phyloP scores from a whole-genome alignment of 306 rosid species.

The Luffa acutangula region DNA sequence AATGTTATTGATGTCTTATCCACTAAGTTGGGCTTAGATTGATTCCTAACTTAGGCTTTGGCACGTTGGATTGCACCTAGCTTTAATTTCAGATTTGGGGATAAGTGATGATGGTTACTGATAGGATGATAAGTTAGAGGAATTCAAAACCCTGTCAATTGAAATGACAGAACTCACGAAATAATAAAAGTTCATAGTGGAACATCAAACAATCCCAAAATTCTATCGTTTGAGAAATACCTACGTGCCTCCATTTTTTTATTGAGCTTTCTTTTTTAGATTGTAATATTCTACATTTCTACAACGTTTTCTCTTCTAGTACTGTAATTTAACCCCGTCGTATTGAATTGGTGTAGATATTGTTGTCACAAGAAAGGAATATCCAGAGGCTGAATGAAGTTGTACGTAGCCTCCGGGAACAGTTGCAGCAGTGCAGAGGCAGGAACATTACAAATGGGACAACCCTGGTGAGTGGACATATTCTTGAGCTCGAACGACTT shows the following conservation, averaged over 20 bases:
- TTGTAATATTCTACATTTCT: not conserved
- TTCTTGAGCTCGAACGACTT: constrained; percentile 48
- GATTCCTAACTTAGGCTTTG: not conserved
- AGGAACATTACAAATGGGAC: constrained; percentile 37
- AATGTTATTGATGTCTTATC: too few relatives aligned
- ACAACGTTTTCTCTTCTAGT: not conserved
- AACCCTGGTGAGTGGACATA: constrained; percentile 32
- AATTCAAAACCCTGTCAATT: not conserved
- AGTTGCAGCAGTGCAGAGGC: constrained; percentile 51
- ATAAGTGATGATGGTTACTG: not conserved
- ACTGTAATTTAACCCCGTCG: not conserved
- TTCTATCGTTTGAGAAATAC: not conserved
- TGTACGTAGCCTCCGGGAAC: constrained; percentile 56
- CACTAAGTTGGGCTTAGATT: too few relatives aligned
- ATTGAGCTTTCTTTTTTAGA: not conserved
- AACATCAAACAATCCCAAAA: not conserved
- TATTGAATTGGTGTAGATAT: constrained; percentile 32
- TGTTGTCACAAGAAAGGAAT: constrained; percentile 64
- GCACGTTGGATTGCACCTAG: not conserved
- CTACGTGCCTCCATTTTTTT: not conserved
- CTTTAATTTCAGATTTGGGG: not conserved
- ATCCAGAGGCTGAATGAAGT: constrained; percentile 58
- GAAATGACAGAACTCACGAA: not conserved
- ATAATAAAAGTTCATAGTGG: not conserved
- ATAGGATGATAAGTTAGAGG: not conserved